Evolutionary conservation across 2,329 filamentous ascomycete species (phyloP).

Genomic region (Fusarium heterosporum): DNA sequence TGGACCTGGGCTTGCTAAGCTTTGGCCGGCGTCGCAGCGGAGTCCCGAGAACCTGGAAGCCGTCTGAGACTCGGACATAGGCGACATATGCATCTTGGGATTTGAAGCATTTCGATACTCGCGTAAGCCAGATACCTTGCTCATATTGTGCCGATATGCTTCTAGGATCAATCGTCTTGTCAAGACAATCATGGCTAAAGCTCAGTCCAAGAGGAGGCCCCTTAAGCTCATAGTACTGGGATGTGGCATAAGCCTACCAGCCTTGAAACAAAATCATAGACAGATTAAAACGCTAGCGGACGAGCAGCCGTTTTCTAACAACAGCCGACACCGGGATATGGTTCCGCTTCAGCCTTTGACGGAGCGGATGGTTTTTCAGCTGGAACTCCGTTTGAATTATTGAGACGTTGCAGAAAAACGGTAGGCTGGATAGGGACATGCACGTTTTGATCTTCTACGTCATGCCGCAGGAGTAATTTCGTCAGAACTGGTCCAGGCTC

Average conservation of each 20-base stretch:
- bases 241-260: constrained; percentile 17
- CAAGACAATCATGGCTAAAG: constrained; percentile 2
- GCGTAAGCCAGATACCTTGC: constrained; percentile 9
- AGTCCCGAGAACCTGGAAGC: constrained; percentile 5
- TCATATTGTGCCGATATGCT: not conserved
- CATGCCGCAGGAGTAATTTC: constrained; percentile 31
- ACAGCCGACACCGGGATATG: constrained; percentile 13
- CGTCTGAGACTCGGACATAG: constrained; percentile 2
- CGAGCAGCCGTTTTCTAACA: constrained; percentile 22
- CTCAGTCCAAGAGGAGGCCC: constrained; percentile 1
- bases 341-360: constrained; percentile 22
- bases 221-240: constrained; percentile 10
- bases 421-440: constrained; percentile 12
- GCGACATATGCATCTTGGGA: not conserved
- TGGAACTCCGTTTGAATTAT: constrained; percentile 16
- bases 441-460: constrained; percentile 35
- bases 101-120: constrained; percentile 5
- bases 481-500: constrained; percentile 27
- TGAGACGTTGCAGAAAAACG: constrained; percentile 17
- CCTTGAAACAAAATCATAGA: constrained; percentile 34
- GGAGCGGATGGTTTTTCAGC: constrained; percentile 14
- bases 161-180: not conserved
- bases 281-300: constrained; percentile 23
- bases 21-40: constrained; percentile 6
- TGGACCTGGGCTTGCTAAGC: constrained; percentile 12